Evolutionary conservation across 1,284 basidiomycete species (phyloP), one percentile per base, ranked within the genome.

Genomic region (Ceratorhiza oryzae-sativae): DNA sequence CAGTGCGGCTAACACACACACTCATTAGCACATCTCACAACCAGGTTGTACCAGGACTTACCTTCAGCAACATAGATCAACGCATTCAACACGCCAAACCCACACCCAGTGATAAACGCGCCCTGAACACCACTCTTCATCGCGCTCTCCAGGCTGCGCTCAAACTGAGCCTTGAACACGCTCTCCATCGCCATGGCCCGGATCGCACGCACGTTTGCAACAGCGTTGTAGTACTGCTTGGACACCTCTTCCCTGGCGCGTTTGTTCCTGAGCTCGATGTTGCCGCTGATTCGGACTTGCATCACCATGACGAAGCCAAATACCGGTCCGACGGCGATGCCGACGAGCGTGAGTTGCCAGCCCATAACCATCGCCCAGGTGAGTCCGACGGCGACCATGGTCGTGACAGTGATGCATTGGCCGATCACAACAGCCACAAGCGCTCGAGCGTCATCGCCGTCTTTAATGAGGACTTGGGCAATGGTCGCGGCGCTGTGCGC

Each of bases 331-430:
- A 98, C 86, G 0, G 90, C 94, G 39, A 98, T 80, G 0, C 95
- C 97, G 0, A 94, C 93, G 20, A 99, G 86, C 0, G 96, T 97
- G 73, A 99, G 84, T 81, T 97, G 90, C 97, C 97, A 99, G 0
- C 94, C 95, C 32, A 86, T 83, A 0, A 87, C 86, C 78, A 98
- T 83, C 0, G 97, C 94, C 96, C 96, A 98, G 10, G 92, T 79
- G 18, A 98, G 81, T 2, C 94, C 95, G 12, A 96, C 83, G 0
- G 84, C 79, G 58, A 98, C 85, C 94, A 99, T 97, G 5, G 91
- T 83, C 1, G 83, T 72, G 12, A 97, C 91, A 8, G 95, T 91
- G 34, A 90, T 77, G 10, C 84, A 82, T 78, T 96, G 92, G 0
- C 88, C 87, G 60, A 93, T 80, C 45, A 97, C 88, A 4, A 89